phyloP scores from a whole-genome alignment of 1,284 basidiomycete species.

The Trametes pubescens region DNA sequence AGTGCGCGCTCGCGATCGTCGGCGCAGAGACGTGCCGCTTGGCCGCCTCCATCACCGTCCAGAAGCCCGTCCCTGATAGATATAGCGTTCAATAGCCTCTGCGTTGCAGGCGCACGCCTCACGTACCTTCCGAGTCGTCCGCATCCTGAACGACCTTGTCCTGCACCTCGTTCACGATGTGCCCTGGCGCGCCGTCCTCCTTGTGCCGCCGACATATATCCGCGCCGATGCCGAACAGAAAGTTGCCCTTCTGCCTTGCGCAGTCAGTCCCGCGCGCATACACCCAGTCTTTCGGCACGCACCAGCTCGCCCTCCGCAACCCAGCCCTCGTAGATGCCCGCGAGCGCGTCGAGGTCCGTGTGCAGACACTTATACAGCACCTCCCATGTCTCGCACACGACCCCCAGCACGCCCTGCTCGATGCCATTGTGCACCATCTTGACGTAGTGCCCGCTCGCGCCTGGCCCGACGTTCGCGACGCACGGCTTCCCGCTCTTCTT shows the following conservation, averaged over 20 bases:
- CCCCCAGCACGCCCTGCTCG: slow-evolving; percentile 37
- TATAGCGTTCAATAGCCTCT: not conserved
- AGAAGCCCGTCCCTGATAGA: slow-evolving; percentile 33
- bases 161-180: slow-evolving; percentile 36
- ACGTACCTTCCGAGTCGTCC: slow-evolving; percentile 34
- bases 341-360: slow-evolving; percentile 32
- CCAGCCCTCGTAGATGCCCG: slow-evolving; percentile 31
- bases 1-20: slow-evolving; percentile 38
- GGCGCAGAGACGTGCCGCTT: slow-evolving; percentile 34
- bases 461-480: slow-evolving; percentile 32
- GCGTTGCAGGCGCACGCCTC: not conserved
- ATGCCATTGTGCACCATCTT: slow-evolving; percentile 42
- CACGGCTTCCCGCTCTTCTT: slow-evolving; percentile 31
- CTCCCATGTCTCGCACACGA: slow-evolving; percentile 36
- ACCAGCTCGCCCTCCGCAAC: slow-evolving; percentile 34
- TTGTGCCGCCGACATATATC: slow-evolving; percentile 36
- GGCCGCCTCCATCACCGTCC: slow-evolving; percentile 34
- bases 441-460: slow-evolving; percentile 36
- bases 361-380: slow-evolving; percentile 35
- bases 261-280: not conserved
- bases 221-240: slow-evolving; percentile 35
- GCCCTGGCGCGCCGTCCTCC: slow-evolving; percentile 25
- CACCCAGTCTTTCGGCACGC: not conserved
- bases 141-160: slow-evolving; percentile 40
- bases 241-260: slow-evolving; percentile 29